Evolutionary conservation across 352 stramenopile species (phyloP), one percentile per base, ranked within the genome.

Genomic region (Phytopythium chamaehyphon): DNA sequence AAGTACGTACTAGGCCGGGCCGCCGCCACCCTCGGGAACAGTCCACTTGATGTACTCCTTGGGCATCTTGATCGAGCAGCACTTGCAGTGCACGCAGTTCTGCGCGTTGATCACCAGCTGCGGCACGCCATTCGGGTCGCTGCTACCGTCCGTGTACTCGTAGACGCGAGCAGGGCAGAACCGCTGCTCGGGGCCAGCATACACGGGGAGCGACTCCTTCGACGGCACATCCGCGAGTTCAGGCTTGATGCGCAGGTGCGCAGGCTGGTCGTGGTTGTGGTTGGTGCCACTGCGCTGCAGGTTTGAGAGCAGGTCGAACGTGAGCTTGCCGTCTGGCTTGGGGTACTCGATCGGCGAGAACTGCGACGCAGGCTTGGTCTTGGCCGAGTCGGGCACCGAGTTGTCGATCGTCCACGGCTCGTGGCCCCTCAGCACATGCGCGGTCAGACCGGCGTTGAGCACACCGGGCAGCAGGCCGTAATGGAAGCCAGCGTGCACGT

Each of bases 31-130:
- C 82, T 99, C 96, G 6, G 97, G 97, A 5, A 99, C 97, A 37
- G 96, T 99, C 97, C 97, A 99, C 42, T 99, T 84, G 73, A 99
- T 99, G 74, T 99, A 99, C 74, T 99, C 95, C 55, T 97, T 62
- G 2, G 96, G 96, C 94, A 98, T 99, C 76, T 99, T 99, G 76
- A 99, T 99, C 36, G 92, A 98, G 73, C 97, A 99, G 75, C 93
- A 98, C 73, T 99, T 99, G 83, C 97, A 99, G 79, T 99, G 97
- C 40, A 99, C 90, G 68, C 97, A 99, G 76, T 99, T 99, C 73
- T 99, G 96, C 36, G 96, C 95, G 70, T 99, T 99, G 67, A 99
- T 99, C 44, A 99, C 95, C 23, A 99, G 76, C 72, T 98, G 88
- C 35, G 90, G 80, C 44, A 86, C 73, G 39, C 86, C 88, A 49